Conservation (phyloP, 345 rosid genomes). For the Nephelium lappaceum region DNA sequence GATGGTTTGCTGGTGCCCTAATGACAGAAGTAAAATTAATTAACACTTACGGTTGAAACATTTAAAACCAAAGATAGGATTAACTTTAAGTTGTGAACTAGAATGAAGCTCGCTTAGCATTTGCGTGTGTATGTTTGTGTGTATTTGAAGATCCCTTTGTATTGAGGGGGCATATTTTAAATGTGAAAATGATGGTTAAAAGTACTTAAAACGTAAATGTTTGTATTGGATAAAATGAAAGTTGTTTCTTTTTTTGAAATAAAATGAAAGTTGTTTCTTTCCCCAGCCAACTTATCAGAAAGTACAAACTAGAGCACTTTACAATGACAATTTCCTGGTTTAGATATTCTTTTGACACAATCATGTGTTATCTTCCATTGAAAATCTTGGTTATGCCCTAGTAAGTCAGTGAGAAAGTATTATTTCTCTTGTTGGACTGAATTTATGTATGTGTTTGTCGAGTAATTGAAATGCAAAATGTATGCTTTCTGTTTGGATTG, state of each 20-base stretch:
- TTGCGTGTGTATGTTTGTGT: neutral
- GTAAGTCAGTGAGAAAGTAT: neutral
- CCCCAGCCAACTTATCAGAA: neutral
- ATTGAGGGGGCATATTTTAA: neutral
- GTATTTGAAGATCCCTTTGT: neutral
- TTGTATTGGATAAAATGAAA: neutral
- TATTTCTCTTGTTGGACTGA: neutral
- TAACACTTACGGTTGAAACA: conserved; percentile 17
- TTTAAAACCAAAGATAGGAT: neutral
- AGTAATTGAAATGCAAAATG: neutral
- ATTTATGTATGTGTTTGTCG: neutral
- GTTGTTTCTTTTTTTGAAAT: conserved; percentile 1
- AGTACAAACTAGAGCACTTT: neutral
- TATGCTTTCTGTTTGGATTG: neutral
- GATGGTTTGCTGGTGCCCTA: conserved; percentile 21
- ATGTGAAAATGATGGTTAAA: no score
- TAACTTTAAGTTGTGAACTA: neutral
- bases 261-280: neutral
- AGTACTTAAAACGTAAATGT: neutral
- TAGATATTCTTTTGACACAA: neutral
- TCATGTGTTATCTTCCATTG: neutral
- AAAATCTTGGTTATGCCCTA: neutral
- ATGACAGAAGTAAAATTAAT: neutral
- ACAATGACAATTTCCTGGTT: neutral
- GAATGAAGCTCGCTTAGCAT: neutral